A percentile compares a stretch with the other conserved stretches of the same genome.
These are phyloP conservation scores for Boletus patriciae DNA, from an alignment of 768 basidiomycete species.

Conservation along the genomic window DNA sequence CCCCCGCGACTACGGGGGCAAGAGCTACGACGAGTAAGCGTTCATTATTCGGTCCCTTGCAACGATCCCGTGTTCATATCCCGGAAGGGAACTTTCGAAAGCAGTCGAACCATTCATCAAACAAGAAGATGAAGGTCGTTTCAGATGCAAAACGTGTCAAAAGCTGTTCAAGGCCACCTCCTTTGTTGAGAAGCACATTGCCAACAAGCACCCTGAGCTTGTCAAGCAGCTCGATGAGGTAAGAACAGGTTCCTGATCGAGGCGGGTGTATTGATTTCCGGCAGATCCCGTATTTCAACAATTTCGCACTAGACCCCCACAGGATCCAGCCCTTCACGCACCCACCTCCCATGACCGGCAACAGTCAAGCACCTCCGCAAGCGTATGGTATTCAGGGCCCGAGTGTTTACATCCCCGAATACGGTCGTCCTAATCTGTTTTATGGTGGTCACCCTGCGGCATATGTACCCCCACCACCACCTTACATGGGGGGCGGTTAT, in stretches of 20 bases:
- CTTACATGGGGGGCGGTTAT: slow-evolving; percentile 40
- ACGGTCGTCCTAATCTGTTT: slow-evolving; percentile 40
- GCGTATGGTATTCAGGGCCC: slow-evolving; percentile 77
- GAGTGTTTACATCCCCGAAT: slow-evolving; percentile 50
- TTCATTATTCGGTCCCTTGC: slow-evolving; percentile 18
- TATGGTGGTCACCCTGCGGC: slow-evolving; percentile 40
- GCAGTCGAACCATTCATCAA: slow-evolving; percentile 80
- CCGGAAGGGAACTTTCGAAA: slow-evolving; percentile 72
- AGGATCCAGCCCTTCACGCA: slow-evolving; percentile 84
- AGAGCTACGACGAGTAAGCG: slow-evolving; percentile 84
- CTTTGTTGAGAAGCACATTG: slow-evolving; percentile 97
- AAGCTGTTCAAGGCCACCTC: slow-evolving; percentile 97
- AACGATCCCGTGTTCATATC: slow-evolving; percentile 16
- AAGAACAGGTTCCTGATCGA: slow-evolving; percentile 26
- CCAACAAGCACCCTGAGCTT: slow-evolving; percentile 89
- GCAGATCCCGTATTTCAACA: slow-evolving; percentile 89
- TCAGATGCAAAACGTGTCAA: slow-evolving; percentile 92
- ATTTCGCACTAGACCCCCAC: slow-evolving; percentile 94
- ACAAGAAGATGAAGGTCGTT: slow-evolving; percentile 96
- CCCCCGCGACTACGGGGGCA: slow-evolving; percentile 85
- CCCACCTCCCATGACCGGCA: slow-evolving; percentile 67
- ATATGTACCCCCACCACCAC: slow-evolving; percentile 38
- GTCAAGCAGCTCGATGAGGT: slow-evolving; percentile 86
- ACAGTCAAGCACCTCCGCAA: slow-evolving; percentile 76
- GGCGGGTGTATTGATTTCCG: slow-evolving; percentile 19